Percentiles rank a stretch among this genome's conserved stretches.
These are phyloP conservation scores for Lactarius akahatsu DNA, from an alignment of 768 basidiomycete species.

Conservation along the genomic window DNA sequence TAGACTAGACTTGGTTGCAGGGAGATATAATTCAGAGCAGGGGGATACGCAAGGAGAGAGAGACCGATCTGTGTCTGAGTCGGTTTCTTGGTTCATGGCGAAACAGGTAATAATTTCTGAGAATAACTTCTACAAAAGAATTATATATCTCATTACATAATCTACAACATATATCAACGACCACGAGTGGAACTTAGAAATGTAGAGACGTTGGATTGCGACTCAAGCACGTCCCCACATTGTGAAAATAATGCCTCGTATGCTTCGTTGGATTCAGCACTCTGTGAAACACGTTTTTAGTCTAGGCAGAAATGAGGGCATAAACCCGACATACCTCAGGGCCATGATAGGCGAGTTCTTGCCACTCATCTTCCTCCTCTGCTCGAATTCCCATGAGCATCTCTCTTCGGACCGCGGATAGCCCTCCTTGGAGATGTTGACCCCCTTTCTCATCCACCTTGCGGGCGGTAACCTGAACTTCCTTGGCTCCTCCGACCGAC, in stretches of 20 bases:
- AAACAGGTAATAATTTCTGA: background rate
- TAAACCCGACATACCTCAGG: slow-evolving; percentile 50
- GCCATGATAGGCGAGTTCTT: slow-evolving; percentile 63
- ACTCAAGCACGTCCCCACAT: slow-evolving; percentile 49
- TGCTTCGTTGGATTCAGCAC: slow-evolving; percentile 51
- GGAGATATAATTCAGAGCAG: background rate
- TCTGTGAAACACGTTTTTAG: slow-evolving; percentile 42
- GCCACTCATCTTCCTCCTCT: slow-evolving; percentile 80
- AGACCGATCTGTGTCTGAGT: slow-evolving; percentile 41
- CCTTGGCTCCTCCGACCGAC: slow-evolving; percentile 56
- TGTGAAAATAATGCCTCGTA: slow-evolving; percentile 67
- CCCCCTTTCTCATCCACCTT: slow-evolving; percentile 64
- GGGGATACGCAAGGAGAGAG: slow-evolving; percentile 27
- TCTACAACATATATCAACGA: slow-evolving; percentile 18
- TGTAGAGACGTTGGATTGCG: slow-evolving; percentile 53
- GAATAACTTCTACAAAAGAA: background rate
- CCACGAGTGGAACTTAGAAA: slow-evolving; percentile 45
- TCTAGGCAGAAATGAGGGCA: background rate
- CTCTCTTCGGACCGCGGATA: slow-evolving; percentile 71
- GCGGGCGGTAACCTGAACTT: slow-evolving; percentile 74
- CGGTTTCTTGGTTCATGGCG: slow-evolving; percentile 50
- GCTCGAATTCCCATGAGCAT: slow-evolving; percentile 70
- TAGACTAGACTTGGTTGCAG: background rate
- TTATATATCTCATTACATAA: slow-evolving; percentile 29
- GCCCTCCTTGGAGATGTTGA: slow-evolving; percentile 54